Conservation (phyloP, 768 basidiomycete species). For the Rhodotorula kratochvilovae region DNA sequence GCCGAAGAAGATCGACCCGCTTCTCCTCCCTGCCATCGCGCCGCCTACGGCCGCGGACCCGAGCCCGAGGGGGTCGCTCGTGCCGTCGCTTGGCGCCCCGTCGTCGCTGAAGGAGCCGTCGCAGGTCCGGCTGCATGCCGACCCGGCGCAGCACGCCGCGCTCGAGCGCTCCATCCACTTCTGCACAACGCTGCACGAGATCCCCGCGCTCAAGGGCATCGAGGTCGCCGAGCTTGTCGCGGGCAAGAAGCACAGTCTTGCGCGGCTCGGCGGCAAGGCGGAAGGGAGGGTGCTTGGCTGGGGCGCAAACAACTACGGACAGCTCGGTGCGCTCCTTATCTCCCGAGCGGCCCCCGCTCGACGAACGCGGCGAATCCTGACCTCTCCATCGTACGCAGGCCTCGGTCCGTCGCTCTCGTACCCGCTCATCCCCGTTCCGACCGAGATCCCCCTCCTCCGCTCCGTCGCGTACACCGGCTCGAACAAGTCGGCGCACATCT, state of each 20-base stretch:
- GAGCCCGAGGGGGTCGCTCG: conserved; percentile 46
- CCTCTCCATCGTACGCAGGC: too few relatives aligned
- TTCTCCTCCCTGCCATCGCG: background rate
- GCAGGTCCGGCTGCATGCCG: conserved; percentile 30
- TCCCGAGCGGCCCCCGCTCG: too few relatives aligned
- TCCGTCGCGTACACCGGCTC: conserved; percentile 43
- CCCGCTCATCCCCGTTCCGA: conserved; percentile 44
- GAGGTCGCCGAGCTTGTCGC: conserved; percentile 66
- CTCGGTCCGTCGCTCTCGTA: conserved; percentile 22
- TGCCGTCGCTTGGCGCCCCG: conserved; percentile 40
- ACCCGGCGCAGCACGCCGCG: conserved; percentile 40
- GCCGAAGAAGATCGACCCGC: conserved; percentile 56
- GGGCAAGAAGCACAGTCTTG: conserved; percentile 69
- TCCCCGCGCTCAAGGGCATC: conserved; percentile 66
- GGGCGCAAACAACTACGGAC: conserved; percentile 82
- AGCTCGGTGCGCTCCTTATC: conserved; percentile 82
- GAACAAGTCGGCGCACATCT: conserved; percentile 38
- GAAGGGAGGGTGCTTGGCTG: conserved; percentile 75
- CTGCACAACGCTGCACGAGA: conserved; percentile 66
- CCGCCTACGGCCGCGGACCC: background rate
- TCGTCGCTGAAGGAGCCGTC: too few relatives aligned
- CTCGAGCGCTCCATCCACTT: conserved; percentile 56
- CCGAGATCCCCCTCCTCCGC: conserved; percentile 47
- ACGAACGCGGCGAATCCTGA: too few relatives aligned
- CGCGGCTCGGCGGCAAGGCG: conserved; percentile 53